Base-by-base conservation (phyloP, 139 green algal species). In the Tetraselmis chui region DNA sequence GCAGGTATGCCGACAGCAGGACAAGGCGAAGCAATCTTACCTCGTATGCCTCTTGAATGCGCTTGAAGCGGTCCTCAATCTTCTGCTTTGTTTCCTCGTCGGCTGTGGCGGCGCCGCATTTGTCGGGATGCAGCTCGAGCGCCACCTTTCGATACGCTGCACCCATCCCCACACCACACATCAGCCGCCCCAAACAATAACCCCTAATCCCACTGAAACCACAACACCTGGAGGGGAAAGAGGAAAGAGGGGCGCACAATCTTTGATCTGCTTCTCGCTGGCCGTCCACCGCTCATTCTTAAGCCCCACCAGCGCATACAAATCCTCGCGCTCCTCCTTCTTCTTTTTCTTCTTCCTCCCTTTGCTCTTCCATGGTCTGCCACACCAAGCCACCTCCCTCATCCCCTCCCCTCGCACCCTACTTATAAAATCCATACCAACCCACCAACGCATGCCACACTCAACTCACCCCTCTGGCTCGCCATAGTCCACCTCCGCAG, bases 51-150 rank as follows among this genome's bases (percentile, higher is more conserved):
- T 94, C 91, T 83, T 94, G 94, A 31, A 98, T 91, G 27, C 31
- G 28, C 85, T 97, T 97, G 84, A 98, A 98, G 75, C 92, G 88
- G 28, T 94, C 92, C 87, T 97, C 90, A 1, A 90, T 86, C 2
- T 58, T 81, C 5, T 80, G 74, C 81, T 88, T 92, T 0, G 59
- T 84, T 24, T 30, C 85, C 31, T 93, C 85, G n/a, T 89, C 90
- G 23, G 76, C 76, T 0, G 28, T 59, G 18, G 79, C 74, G 1
- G 80, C 82, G 0, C 78, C 84, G 5, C 59, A 84, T 86, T 99
- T 99, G 87, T 99, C 96, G 0, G 96, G 96, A 85, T 99, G 96
- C 81, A 94, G 84, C 87, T 96, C 91, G 78, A 99, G 87, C 27
- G 92, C 94, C 18, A 87, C 81, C 30, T 92, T 92, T 28, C 92